Evolutionary conservation across 768 basidiomycete genomes (phyloP), one percentile per base, ranked within the genome.

Genomic region (Leccinellum albellum): DNA sequence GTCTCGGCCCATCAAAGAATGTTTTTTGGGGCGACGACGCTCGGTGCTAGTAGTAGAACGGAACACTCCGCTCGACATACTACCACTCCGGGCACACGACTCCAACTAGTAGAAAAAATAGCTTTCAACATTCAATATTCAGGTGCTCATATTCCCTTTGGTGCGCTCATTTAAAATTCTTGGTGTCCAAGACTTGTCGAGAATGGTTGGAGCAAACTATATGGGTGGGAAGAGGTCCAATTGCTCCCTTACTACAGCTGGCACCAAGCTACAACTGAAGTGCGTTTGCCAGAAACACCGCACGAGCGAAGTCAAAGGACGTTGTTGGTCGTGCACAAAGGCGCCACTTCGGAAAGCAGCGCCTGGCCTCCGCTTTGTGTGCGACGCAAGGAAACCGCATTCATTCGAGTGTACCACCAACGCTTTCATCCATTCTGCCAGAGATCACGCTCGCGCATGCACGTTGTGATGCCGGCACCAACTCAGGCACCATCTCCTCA

Each of bases 221-320:
- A 88, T 87, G 86, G 87, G 87, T 23, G 87, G 87, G 13, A 86
- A 82, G 73, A 78, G 84, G 87, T 85, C 49, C 33, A 70, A 20
- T 52, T 55, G 15, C 42, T 23, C 23, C 37, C 32, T 35, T n/a
- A n/a, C n/a, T 29, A 44, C 29, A 23, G 10, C 24, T 54, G 8
- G n/a, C 13, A n/a, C 23, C 1, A 10, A 45, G 53, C 53, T 54
- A 48, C 44, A 51, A 20, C 26, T 33, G 26, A 33, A 50, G 21
- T 20, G n/a, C 31, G 50, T 17, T 47, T 42, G 10, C 37, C 55
- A 89, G 88, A 63, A 88, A 82, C 64, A 75, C 77, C 1, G 82
- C 81, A 20, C 83, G 79, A 66, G 77, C 82, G 0, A 80, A 82
- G 53, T 77, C 76, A 4, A 87, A 77, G 64, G 87, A 89, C 58